A percentile compares a stretch with the other conserved stretches of the same genome.
Conservation (phyloP, 2,329 filamentous ascomycete species). For the Penicillium sp. region DNA sequence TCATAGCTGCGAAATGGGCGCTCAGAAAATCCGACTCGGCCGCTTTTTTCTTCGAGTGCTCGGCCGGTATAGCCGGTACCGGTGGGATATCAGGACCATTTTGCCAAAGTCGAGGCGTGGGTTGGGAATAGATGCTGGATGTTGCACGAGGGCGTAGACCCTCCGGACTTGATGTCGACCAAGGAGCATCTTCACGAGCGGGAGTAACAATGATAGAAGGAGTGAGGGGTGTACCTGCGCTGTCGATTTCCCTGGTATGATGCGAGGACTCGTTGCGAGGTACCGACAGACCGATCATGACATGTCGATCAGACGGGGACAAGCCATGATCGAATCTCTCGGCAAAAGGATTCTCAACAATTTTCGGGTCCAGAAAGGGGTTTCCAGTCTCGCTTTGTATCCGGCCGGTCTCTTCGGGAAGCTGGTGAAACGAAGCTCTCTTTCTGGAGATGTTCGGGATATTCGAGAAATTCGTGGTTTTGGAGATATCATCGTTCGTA, state of each 20-base stretch:
- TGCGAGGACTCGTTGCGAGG: slow-evolving; percentile 42
- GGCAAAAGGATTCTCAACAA: slow-evolving; percentile 26
- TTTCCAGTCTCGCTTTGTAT: slow-evolving; percentile 14
- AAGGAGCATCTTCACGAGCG: slow-evolving; percentile 47
- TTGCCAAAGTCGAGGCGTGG: slow-evolving; percentile 39
- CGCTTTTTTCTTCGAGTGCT: slow-evolving; percentile 34
- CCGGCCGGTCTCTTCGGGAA: slow-evolving; percentile 26
- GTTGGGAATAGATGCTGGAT: slow-evolving; percentile 54
- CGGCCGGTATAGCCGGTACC: slow-evolving; percentile 48
- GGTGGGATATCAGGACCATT: slow-evolving; percentile 44
- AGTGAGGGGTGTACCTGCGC: slow-evolving; percentile 47
- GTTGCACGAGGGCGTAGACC: slow-evolving; percentile 39
- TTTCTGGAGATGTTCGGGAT: slow-evolving; percentile 26
- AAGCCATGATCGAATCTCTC: slow-evolving; percentile 42
- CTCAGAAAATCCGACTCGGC: slow-evolving; percentile 21
- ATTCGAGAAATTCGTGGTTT: not conserved
- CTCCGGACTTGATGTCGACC: slow-evolving; percentile 39
- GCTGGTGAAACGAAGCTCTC: slow-evolving; percentile 26
- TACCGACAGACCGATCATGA: slow-evolving; percentile 55
- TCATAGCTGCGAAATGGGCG: slow-evolving; percentile 27
- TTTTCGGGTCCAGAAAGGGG: slow-evolving; percentile 26
- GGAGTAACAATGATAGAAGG: slow-evolving; percentile 56
- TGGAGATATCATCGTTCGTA: slow-evolving; percentile 6
- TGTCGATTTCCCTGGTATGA: slow-evolving; percentile 35
- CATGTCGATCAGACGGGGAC: slow-evolving; percentile 53